Conservation (phyloP, 768 basidiomycete species). For the Holtermanniella nyarrowii region DNA sequence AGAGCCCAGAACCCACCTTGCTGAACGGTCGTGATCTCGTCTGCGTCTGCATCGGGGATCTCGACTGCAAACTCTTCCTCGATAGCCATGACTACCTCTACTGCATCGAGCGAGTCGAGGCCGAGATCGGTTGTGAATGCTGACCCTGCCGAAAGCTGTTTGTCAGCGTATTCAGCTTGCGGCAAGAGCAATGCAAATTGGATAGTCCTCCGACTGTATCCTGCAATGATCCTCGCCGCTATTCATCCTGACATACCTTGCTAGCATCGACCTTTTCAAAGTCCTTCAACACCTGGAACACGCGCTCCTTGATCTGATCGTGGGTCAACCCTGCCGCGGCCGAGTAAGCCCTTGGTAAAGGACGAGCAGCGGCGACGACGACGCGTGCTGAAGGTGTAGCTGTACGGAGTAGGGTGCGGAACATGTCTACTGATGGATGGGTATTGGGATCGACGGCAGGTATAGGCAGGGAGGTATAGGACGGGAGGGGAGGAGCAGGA, state of each 20-base stretch:
- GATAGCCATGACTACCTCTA: slow-evolving; percentile 97
- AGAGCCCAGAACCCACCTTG: slow-evolving; percentile 55
- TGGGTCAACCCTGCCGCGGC: slow-evolving; percentile 57
- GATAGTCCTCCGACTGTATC: too few species aligned
- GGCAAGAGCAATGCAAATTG: too few species aligned
- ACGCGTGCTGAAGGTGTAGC: slow-evolving; percentile 2
- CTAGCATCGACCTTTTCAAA: slow-evolving; percentile 76
- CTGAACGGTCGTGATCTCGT: slow-evolving; percentile 80
- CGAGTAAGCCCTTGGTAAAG: slow-evolving; percentile 51
- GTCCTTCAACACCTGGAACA: slow-evolving; percentile 71
- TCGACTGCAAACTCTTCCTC: slow-evolving; percentile 99
- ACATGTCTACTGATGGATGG: slow-evolving; percentile 12
- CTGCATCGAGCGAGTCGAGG: slow-evolving; percentile 89
- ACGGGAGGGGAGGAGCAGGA: neutral
- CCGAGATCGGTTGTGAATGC: slow-evolving; percentile 74
- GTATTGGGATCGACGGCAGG: neutral
- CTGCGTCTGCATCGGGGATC: slow-evolving; percentile 94
- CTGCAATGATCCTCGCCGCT: neutral
- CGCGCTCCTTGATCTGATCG: slow-evolving; percentile 60
- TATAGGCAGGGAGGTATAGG: neutral
- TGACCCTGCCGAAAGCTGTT: slow-evolving; percentile 56
- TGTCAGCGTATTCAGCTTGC: neutral
- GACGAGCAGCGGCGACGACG: slow-evolving; percentile 6
- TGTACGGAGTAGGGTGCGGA: slow-evolving; percentile 27
- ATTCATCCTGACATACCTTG: slow-evolving; percentile 49